phyloP scores from a whole-genome alignment of 2,329 filamentous ascomycete species.

The Cordyceps tenuipes region DNA sequence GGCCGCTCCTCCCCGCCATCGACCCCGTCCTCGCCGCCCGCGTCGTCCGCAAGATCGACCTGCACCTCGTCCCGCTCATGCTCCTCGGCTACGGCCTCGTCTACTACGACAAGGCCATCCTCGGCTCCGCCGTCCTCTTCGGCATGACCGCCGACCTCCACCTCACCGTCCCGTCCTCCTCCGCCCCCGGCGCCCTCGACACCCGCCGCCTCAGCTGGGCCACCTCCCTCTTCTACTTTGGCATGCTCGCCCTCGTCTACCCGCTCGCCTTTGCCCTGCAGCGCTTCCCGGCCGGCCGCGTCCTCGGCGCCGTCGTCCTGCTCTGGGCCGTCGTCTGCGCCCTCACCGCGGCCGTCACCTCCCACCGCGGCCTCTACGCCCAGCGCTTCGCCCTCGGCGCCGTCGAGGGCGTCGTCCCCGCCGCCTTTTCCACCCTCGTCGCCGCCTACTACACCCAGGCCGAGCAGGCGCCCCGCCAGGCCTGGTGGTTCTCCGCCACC shows the following conservation, averaged over 20 bases:
- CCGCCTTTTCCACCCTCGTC: conserved; percentile 57
- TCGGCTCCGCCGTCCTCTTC: conserved; percentile 64
- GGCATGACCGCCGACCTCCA: conserved; percentile 65
- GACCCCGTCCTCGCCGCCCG: conserved; percentile 47
- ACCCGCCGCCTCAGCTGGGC: conserved; percentile 67
- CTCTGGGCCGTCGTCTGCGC: conserved; percentile 61
- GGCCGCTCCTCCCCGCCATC: conserved; percentile 33
- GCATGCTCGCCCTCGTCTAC: conserved; percentile 66
- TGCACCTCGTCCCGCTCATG: conserved; percentile 61
- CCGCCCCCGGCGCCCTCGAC: conserved; percentile 36
- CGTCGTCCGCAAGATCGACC: conserved; percentile 58
- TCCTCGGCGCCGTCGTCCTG: conserved; percentile 55
- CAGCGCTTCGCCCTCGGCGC: conserved; percentile 60
- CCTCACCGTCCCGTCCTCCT: conserved; percentile 42
- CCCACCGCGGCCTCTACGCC: conserved; percentile 53
- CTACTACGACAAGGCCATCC: conserved; percentile 54
- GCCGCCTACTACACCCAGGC: conserved; percentile 55
- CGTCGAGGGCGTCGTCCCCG: conserved; percentile 57
- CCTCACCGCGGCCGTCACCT: conserved; percentile 58
- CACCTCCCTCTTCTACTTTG: conserved; percentile 73
- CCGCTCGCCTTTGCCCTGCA: conserved; percentile 66
- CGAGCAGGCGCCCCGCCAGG: conserved; percentile 57
- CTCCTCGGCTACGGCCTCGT: conserved; percentile 40
- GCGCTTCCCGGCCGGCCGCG: conserved; percentile 55
- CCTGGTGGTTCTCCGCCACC: conserved; percentile 56